Base-by-base conservation (phyloP, 1,284 basidiomycete genomes). In the Kalmanozyma brasiliensis region DNA sequence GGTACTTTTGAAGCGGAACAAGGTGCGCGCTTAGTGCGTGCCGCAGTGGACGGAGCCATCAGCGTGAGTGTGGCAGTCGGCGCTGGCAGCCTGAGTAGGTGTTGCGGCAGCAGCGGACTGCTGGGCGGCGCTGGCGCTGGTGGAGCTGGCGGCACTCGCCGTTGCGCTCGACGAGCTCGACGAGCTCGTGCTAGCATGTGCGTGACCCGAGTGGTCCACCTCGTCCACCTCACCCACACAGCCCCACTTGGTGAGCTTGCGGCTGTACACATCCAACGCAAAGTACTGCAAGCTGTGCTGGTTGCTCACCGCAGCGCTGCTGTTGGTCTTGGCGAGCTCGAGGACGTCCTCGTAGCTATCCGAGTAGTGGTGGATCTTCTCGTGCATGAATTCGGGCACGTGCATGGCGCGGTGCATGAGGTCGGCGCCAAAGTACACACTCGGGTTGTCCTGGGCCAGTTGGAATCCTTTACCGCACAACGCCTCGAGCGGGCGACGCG, bases 261-360 rank as follows among this genome's bases (percentile, higher is more conserved):
- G 51, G n/a, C 76, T 80, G 63, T 81, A 84, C 30, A 82, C 80
- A 48, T 84, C 78, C 49, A 64, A n/a, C 3, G 83, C 81, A 64
- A 82, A 84, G 72, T 82, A 83, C 67, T 84, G 84, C 23, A 84
- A 65, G 4, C 80, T 76, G 59, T 84, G 78, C 23, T 82, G 83
- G 73, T 84, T 84, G 40, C 61, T 58, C 0, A 82, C 73, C 1
- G 82, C 76, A 22, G 58, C 76, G 4, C 78, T 77, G 1, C 70
- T 48, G 66, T 84, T 83, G 62, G 73, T 68, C 24, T 69, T 52
- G n/a, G 84, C 84, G 8, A 84, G 74, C 34, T 83, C 79, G 20
- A 84, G 47, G 23, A 76, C 75, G 5, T 78, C 80, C 20, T 42
- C 45, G 49, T 82, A 81, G 29, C 67, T 58, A 36, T 83, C 83